Percentiles rank a stretch among this genome's conserved stretches.
phyloP scores from a whole-genome alignment of 148 eudicot species.

The Persicaria maculosa region DNA sequence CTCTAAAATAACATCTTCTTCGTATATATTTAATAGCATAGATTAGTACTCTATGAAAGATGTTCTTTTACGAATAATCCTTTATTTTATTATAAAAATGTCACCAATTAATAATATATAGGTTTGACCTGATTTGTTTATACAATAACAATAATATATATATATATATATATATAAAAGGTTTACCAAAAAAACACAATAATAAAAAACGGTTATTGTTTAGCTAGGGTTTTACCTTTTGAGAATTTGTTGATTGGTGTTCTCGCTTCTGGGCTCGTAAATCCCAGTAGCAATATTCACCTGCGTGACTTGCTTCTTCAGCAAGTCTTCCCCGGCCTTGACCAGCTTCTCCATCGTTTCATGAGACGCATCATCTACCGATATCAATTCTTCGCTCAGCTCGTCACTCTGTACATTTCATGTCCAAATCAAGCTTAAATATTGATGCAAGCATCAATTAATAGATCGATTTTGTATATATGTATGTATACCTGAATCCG shows the following conservation, averaged over 20 bases:
- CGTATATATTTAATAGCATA: too few relatives aligned
- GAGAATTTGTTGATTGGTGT: constrained; percentile 15
- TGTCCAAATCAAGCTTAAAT: not conserved
- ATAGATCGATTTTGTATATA: not conserved
- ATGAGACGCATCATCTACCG: constrained; percentile 42
- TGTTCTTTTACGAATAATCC: too few relatives aligned
- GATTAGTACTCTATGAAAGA: too few relatives aligned
- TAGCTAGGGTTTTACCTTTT: not conserved
- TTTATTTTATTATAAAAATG: too few relatives aligned
- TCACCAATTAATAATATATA: too few relatives aligned
- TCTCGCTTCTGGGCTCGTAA: constrained; percentile 6
- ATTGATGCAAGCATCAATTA: not conserved
- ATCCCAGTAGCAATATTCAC: constrained; percentile 54
- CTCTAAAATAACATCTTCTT: too few relatives aligned
- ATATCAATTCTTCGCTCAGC: constrained; percentile 41
- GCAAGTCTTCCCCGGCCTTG: constrained; percentile 37
- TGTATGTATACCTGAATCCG: constrained; percentile 19
- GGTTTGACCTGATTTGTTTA: too few relatives aligned
- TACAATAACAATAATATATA: too few relatives aligned
- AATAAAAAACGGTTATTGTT: too few relatives aligned
- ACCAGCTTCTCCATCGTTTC: constrained; percentile 49
- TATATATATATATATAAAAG: too few relatives aligned
- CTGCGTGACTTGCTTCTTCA: constrained; percentile 40
- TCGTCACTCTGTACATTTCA: constrained; percentile 36
- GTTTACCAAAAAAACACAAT: too few relatives aligned